Percentiles rank a stretch among this genome's conserved stretches.
Conservation (phyloP, 2,329 filamentous ascomycete genomes). For the Epichloe gansuensis region DNA sequence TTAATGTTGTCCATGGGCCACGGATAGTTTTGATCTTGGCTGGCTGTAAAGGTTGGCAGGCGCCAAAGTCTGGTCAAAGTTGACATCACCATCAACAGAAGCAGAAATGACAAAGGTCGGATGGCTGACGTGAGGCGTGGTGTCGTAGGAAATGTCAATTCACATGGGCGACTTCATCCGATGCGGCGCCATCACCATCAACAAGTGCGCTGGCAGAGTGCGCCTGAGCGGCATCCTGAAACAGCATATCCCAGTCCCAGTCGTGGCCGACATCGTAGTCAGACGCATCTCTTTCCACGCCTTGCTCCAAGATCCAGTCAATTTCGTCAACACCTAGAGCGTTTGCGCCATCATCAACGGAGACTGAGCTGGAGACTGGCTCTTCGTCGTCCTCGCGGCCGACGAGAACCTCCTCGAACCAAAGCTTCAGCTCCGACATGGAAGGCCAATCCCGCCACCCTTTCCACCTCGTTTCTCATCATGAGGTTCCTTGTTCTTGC, state of each 20-base stretch:
- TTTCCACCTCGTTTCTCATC: slow-evolving; percentile 43
- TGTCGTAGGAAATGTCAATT: not conserved
- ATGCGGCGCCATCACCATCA: not conserved
- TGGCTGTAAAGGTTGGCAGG: not conserved
- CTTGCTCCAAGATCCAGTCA: not conserved
- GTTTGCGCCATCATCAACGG: slow-evolving; percentile 18
- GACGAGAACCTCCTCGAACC: slow-evolving; percentile 38
- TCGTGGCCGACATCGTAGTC: not conserved
- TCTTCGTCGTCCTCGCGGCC: slow-evolving; percentile 25
- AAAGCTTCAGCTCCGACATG: slow-evolving; percentile 46
- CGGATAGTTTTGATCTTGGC: not conserved
- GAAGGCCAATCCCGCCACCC: slow-evolving; percentile 42
- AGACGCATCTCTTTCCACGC: not conserved
- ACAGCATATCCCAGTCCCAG: not conserved
- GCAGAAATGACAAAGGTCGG: not conserved
- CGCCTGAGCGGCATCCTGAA: not conserved
- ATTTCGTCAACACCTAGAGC: not conserved
- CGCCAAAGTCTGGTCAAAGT: not conserved
- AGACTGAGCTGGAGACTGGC: not conserved
- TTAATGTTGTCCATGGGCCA: not conserved
- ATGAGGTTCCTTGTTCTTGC: slow-evolving; percentile 25
- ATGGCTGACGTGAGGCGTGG: not conserved
- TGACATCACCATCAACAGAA: not conserved
- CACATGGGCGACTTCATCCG: not conserved
- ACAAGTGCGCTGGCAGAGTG: not conserved